A percentile compares a stretch with the other conserved stretches of the same genome.
Evolutionary conservation across 257 asterid species (phyloP).

Genomic region (Gardenia jasminoides): DNA sequence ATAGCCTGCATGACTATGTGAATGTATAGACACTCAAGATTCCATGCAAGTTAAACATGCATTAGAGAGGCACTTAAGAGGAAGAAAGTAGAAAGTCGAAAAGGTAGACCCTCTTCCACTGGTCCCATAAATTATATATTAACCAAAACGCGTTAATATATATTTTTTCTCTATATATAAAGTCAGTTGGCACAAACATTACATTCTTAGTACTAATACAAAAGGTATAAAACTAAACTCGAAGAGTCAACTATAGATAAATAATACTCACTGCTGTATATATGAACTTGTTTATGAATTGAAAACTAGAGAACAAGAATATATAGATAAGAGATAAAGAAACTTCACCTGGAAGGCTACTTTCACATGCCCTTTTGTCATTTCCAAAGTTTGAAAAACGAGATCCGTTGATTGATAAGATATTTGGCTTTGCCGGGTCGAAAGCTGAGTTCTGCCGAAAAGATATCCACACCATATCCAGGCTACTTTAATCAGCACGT

Average conservation of each 20-base stretch:
- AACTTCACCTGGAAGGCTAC: conserved; percentile 28
- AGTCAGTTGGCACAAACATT: background rate
- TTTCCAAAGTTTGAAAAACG: conserved; percentile 46
- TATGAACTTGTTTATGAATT: background rate
- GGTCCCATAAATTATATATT: background rate
- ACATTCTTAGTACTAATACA: background rate
- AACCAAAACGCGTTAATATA: background rate
- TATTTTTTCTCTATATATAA: background rate
- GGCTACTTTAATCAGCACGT: background rate
- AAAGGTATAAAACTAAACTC: background rate
- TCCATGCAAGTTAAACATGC: background rate
- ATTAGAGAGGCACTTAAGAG: background rate
- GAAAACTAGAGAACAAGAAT: background rate
- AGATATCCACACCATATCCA: background rate
- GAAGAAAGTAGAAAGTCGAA: no score
- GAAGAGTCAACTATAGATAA: background rate
- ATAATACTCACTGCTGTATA: background rate
- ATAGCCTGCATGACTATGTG: background rate
- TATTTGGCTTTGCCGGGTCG: background rate
- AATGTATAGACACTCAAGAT: background rate
- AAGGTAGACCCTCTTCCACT: background rate
- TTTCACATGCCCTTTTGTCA: conserved; percentile 35
- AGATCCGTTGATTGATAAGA: conserved; percentile 1
- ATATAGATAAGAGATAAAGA: background rate
- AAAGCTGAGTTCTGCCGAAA: conserved; percentile 9